Evolutionary conservation across 2,329 filamentous ascomycete genomes (phyloP), one percentile per base, ranked within the genome.

Genomic region (Akanthomyces muscarius): DNA sequence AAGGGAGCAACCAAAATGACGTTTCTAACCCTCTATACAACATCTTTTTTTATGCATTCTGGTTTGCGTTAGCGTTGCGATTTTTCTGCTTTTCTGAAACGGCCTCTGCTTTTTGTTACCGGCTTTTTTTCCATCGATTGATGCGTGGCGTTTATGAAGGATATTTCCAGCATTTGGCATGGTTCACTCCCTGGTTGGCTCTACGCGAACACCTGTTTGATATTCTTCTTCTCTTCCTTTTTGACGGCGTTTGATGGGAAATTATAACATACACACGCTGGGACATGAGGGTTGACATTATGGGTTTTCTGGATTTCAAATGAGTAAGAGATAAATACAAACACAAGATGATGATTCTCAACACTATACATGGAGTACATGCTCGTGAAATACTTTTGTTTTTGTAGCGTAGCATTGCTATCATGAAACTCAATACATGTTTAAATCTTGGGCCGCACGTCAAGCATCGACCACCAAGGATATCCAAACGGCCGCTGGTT

Each of bases 391-490:
- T 2, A 23, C n/a, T 23, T n/a, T 41, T 4, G 16, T 33, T 53
- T 41, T 41, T 25, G 14, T 25, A 10, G 11, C 13, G 47, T 23
- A 4, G 11, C 25, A 50, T 50, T 16, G 3, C n/a, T 48, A 41
- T 38, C 25, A n/a, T 56, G 28, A 28, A 23, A 30, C 18, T 38
- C 23, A 14, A 16, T 38, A 53, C n/a, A 13, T 11, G 3, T 23
- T 58, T 68, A 73, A 16, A 69, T 64, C 66, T 70, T 70, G 28
- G 66, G 65, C 55, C 68, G 68, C 44, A 75, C 68, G 58, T 76
- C 73, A 30, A 73, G 73, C 14, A 83, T 81, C 54, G 81, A 75
- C 87, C 88, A 91, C 89, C 88, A 91, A 0, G 88, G 89, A 74
- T 86, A 89, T 16, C 78, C 80, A 0, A 74, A 72, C 2, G 88